Evolutionary conservation across 1,284 basidiomycete species (phyloP).

Genomic region (Fereydounia khargensis): DNA sequence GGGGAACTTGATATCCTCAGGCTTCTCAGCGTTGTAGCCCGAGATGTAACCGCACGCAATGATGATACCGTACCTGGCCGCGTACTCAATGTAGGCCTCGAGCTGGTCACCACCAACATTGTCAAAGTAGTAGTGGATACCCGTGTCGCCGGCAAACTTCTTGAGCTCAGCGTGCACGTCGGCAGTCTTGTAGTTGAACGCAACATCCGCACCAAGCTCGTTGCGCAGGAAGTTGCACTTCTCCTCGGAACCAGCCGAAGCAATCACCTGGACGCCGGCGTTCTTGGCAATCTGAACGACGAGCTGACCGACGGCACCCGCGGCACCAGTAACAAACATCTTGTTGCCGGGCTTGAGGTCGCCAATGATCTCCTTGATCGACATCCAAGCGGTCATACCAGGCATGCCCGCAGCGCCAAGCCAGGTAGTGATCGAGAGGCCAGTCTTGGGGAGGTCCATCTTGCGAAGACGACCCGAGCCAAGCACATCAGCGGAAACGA

Average conservation of each 20-base stretch:
- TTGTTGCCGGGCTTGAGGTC: slow-evolving; percentile 35
- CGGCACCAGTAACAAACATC: slow-evolving; percentile 47
- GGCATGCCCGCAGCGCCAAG: slow-evolving; percentile 57
- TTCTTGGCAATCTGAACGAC: slow-evolving; percentile 63
- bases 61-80: slow-evolving; percentile 34
- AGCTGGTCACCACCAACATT: slow-evolving; percentile 42
- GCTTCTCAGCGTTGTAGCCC: slow-evolving; percentile 34
- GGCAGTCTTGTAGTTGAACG: slow-evolving; percentile 78
- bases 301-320: slow-evolving; percentile 53
- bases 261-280: slow-evolving; percentile 70
- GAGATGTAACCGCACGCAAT: slow-evolving; percentile 35
- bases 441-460: slow-evolving; percentile 12
- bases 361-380: slow-evolving; percentile 47
- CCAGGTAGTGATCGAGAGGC: slow-evolving; percentile 40
- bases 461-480: slow-evolving; percentile 11
- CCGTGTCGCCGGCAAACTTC: slow-evolving; percentile 23
- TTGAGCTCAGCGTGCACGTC: slow-evolving; percentile 59
- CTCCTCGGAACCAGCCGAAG: slow-evolving; percentile 73
- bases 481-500: slow-evolving; percentile 6
- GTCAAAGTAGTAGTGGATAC: slow-evolving; percentile 41
- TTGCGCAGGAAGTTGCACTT: slow-evolving; percentile 79
- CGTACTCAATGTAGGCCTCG: slow-evolving; percentile 29
- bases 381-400: slow-evolving; percentile 53
- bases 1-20: slow-evolving; percentile 26
- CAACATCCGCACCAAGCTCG: slow-evolving; percentile 78